phyloP scores from a whole-genome alignment of 768 basidiomycete genomes.

The Macrolepiota fuliginosa region DNA sequence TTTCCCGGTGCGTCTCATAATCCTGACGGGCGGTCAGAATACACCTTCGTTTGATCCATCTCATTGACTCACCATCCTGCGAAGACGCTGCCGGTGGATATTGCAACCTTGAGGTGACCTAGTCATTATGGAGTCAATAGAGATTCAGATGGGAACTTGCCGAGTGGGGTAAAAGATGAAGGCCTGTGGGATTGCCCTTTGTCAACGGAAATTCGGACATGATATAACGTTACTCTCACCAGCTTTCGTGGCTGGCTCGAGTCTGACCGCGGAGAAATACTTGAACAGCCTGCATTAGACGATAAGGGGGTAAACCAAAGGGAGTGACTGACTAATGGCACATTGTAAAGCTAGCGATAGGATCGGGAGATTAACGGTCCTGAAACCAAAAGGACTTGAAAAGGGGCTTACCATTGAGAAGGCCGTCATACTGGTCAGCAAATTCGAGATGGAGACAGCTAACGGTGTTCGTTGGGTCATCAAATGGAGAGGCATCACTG shows the following conservation, averaged over 20 bases:
- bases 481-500: slow-evolving; percentile 86
- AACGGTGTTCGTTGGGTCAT: slow-evolving; percentile 78
- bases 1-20: slow-evolving; percentile 85
- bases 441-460: slow-evolving; percentile 76
- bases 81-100: slow-evolving; percentile 82
- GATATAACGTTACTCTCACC: slow-evolving; percentile 43
- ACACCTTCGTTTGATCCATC: slow-evolving; percentile 1
- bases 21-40: slow-evolving; percentile 40
- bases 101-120: slow-evolving; percentile 53
- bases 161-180: slow-evolving; percentile 89
- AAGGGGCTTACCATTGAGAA: slow-evolving; percentile 67
- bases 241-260: slow-evolving; percentile 64
- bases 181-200: slow-evolving; percentile 42
- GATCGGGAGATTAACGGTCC: slow-evolving; percentile 10
- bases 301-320: background rate
- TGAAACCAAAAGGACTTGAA: background rate
- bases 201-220: slow-evolving; percentile 10
- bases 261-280: slow-evolving; percentile 83
- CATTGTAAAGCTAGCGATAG: slow-evolving; percentile 69
- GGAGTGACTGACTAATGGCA: slow-evolving; percentile 61
- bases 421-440: slow-evolving; percentile 72
- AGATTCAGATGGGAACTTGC: slow-evolving; percentile 38
- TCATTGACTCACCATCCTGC: slow-evolving; percentile 70
- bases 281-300: slow-evolving; percentile 21
- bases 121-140: slow-evolving; percentile 17